A percentile compares a stretch with the other conserved stretches of the same genome.
Evolutionary conservation across 768 basidiomycete genomes (phyloP).

Genomic region (Rhodosporidiobolus odoratus): DNA sequence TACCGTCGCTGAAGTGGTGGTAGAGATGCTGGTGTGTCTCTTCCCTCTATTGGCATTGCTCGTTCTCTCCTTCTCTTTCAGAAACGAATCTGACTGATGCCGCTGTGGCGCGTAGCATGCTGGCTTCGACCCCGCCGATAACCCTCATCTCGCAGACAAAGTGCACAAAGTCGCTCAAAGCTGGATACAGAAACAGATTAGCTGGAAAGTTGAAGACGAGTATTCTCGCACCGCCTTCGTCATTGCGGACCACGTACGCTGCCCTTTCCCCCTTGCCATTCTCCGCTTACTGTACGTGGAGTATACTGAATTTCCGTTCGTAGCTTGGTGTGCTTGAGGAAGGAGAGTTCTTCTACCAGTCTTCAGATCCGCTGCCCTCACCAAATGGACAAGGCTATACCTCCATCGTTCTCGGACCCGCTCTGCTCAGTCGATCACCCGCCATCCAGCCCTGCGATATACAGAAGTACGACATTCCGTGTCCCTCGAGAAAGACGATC

Average conservation of each 20-base stretch:
- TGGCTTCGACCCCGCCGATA: conserved; percentile 17
- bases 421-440: conserved; percentile 16
- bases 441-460: conserved; percentile 29
- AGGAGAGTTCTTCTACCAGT: conserved; percentile 30
- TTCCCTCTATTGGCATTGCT: not conserved
- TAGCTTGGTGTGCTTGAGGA: conserved; percentile 26
- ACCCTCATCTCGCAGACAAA: conserved; percentile 25
- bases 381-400: not conserved
- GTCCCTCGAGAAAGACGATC: too few species aligned
- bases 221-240: conserved; percentile 23
- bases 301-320: too few species aligned
- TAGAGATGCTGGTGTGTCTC: conserved; percentile 28
- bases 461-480: not conserved
- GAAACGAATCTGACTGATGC: too few species aligned
- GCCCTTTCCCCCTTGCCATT: not conserved
- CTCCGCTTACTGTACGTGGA: too few species aligned
- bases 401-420: not conserved
- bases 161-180: not conserved
- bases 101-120: conserved; percentile 17
- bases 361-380: not conserved
- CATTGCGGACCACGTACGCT: conserved; percentile 25
- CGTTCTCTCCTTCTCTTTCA: not conserved
- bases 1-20: conserved; percentile 22
- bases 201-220: conserved; percentile 20
- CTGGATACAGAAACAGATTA: not conserved